These are phyloP conservation scores for Camellia japonica DNA, from an alignment of 148 eudicot species.

Conservation along the genomic window DNA sequence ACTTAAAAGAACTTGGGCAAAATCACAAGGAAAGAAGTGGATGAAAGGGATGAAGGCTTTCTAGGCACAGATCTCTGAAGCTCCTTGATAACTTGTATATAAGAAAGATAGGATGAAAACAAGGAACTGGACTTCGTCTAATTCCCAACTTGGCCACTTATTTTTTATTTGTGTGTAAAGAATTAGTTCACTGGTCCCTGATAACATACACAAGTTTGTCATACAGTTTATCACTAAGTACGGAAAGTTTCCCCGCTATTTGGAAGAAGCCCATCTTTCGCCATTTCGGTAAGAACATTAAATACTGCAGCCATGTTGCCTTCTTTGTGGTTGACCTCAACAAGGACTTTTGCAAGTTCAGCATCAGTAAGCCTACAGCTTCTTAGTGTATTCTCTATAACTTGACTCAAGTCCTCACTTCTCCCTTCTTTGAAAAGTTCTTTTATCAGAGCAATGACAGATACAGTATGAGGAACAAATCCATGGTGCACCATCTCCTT, in stretches of 20 bases:
- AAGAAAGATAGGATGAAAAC: neutral
- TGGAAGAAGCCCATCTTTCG: slow-evolving; percentile 87
- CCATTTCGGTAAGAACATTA: slow-evolving; percentile 74
- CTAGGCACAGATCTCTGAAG: neutral
- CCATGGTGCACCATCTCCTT: slow-evolving; percentile 54
- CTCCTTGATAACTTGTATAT: neutral
- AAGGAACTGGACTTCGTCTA: neutral
- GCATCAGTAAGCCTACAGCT: slow-evolving; percentile 78
- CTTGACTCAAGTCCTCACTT: slow-evolving; percentile 58
- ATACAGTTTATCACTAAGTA: slow-evolving; percentile 4
- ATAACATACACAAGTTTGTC: neutral
- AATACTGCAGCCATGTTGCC: slow-evolving; percentile 86
- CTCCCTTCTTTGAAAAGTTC: slow-evolving; percentile 61
- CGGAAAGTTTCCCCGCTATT: slow-evolving; percentile 46
- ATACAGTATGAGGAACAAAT: slow-evolving; percentile 69
- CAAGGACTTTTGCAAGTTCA: slow-evolving; percentile 80
- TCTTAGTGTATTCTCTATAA: slow-evolving; percentile 53
- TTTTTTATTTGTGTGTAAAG: neutral
- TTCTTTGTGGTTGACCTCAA: slow-evolving; percentile 75
- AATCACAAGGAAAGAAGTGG: neutral
- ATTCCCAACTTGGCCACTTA: neutral
- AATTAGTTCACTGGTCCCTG: neutral
- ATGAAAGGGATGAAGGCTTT: neutral
- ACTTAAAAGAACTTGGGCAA: neutral
- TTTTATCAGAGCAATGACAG: slow-evolving; percentile 63